Conservation (phyloP, 805 yeast genomes). For the Starmerella bombi region DNA sequence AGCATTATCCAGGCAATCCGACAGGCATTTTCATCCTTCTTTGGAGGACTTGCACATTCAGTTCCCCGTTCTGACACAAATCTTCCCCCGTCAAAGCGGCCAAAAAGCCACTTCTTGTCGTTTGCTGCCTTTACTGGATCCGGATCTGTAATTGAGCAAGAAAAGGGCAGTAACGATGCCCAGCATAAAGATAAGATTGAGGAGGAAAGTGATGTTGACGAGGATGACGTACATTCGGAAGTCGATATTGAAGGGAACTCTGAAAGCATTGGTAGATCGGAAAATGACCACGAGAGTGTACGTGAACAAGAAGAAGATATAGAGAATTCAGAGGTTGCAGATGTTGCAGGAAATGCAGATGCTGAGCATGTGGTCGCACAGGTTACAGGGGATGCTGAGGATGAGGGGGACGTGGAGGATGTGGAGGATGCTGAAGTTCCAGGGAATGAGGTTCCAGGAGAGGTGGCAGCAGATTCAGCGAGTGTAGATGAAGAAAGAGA, state of each 20-base stretch:
- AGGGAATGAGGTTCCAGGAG: too few species aligned
- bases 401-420: too few species aligned
- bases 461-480: too few species aligned
- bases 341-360: slow-evolving; percentile 4
- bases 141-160: slow-evolving; percentile 14
- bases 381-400: too few species aligned
- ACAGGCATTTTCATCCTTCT: slow-evolving; percentile 37
- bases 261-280: slow-evolving; percentile 10
- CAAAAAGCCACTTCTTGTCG: slow-evolving; percentile 8
- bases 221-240: slow-evolving; percentile 12
- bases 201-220: slow-evolving; percentile 9
- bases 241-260: slow-evolving; percentile 6
- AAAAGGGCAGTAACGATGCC: background rate
- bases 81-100: slow-evolving; percentile 9
- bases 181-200: background rate
- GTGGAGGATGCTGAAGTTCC: too few species aligned
- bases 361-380: too few species aligned
- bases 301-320: slow-evolving; percentile 6
- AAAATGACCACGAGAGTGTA: slow-evolving; percentile 10
- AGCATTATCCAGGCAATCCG: slow-evolving; percentile 44
- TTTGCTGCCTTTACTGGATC: slow-evolving; percentile 14
- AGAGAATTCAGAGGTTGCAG: slow-evolving; percentile 11
- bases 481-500: too few species aligned
- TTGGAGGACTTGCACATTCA: slow-evolving; percentile 29
- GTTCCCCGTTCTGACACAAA: slow-evolving; percentile 25